Conservation (phyloP, 306 rosid genomes). For the Elaeagnus macrophylla region DNA sequence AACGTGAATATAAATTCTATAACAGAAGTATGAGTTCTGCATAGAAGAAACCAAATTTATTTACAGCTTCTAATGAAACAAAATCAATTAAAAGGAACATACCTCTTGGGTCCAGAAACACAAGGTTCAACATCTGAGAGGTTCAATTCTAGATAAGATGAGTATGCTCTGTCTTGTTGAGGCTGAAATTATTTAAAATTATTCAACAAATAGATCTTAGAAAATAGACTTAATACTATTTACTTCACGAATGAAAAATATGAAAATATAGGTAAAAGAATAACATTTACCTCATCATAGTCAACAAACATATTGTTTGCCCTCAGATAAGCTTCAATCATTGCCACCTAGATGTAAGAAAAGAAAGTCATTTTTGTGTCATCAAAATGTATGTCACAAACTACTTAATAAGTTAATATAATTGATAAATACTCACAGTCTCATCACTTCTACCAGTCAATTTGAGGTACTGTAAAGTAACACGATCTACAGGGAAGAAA, state of each 20-base stretch:
- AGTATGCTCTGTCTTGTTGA: conserved; percentile 79
- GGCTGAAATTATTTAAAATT: conserved; percentile 44
- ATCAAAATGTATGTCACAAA: neutral
- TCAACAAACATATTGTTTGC: conserved; percentile 90
- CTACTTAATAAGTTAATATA: conserved; percentile 7
- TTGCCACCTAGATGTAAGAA: conserved; percentile 50
- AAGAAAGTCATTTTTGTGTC: conserved; percentile 7
- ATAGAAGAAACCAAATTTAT: conserved; percentile 11
- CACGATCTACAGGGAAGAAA: conserved; percentile 91
- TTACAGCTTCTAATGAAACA: neutral
- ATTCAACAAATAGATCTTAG: conserved; percentile 25
- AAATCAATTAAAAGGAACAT: neutral
- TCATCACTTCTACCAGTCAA: conserved; percentile 91
- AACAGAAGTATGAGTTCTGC: neutral
- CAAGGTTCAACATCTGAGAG: conserved; percentile 80
- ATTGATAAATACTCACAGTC: conserved; percentile 70
- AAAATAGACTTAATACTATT: neutral
- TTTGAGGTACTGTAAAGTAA: conserved; percentile 90
- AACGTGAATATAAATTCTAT: conserved; percentile 4
- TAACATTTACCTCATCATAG: conserved; percentile 59
- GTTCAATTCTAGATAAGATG: conserved; percentile 79
- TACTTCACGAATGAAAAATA: neutral
- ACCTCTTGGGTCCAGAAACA: conserved; percentile 97
- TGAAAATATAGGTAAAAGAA: neutral
- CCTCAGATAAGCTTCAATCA: conserved; percentile 92